Base-by-base conservation (phyloP, 441 rosid species). In the Mallotus repandus region DNA sequence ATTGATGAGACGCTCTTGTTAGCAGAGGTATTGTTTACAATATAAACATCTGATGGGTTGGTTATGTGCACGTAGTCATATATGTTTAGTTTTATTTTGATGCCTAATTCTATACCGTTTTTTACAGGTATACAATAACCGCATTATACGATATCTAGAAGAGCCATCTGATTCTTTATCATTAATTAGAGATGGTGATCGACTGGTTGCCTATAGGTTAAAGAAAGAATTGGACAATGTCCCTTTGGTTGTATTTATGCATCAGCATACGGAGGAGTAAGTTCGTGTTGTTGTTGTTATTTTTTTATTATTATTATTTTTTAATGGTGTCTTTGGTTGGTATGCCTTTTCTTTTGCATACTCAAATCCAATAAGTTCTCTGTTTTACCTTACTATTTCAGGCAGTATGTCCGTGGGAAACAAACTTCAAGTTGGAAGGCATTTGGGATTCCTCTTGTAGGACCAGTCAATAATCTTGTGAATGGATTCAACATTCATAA, bases 361-460 rank as follows among this genome's bases (percentile, higher is more conserved):
- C 21, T 1, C 35, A 9, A 35, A 21, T 71, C 63, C 15, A 53
- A 18, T 69, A 48, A n/a, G 1, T 52, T 45, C 18, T 62, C 82
- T 83, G 46, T 72, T 70, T 77, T 45, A 70, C 73, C 74, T 56
- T 79, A 7, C 64, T 62, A 66, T 84, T 72, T 73, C 87, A 96
- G 99, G 94, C 88, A 86, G 76, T 69, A 78, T 79, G 79, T 87
- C 76, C 78, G 63, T 74, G 97, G 92, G 74, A 87, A 89, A 81
- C 80, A 72, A 65, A 79, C 85, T 74, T 76, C 87, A 55, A 77
- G 69, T 68, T 81, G 85, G 85, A 92, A 89, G 86, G 79, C 86
- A 72, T 84, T 91, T 80, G 99, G 93, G 83, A 83, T 89, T 77
- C 99, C 99, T 80, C 89, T 95, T 64, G 91, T 90, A 63, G 89